These are phyloP conservation scores for Macrophomina tecta DNA, from an alignment of 2,329 filamentous ascomycete genomes.

Conservation along the genomic window DNA sequence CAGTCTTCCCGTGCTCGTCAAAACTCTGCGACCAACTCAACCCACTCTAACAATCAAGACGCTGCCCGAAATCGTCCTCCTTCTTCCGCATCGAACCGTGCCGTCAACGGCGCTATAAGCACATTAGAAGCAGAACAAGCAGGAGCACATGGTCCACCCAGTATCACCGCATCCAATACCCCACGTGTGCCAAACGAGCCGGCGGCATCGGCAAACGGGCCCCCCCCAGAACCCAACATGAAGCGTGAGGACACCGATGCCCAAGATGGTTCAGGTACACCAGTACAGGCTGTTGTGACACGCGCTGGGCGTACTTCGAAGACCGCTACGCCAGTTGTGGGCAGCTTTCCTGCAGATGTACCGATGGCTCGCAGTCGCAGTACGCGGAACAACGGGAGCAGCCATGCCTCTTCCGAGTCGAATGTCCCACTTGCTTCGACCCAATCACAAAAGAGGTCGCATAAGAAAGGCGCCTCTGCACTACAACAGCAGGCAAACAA, in stretches of 20 bases:
- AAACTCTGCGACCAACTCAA: constrained; percentile 61
- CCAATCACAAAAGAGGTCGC: constrained; percentile 43
- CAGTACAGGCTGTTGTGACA: constrained; percentile 34
- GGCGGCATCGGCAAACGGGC: constrained; percentile 10
- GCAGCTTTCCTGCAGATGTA: constrained; percentile 48
- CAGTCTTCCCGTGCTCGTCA: constrained; percentile 75
- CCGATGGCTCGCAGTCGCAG: constrained; percentile 51
- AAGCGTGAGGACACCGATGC: constrained; percentile 58
- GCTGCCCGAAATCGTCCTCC: constrained; percentile 38
- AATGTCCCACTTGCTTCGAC: constrained; percentile 38
- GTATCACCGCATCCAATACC: background rate
- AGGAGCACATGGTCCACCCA: background rate
- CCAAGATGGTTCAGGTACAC: constrained; percentile 48
- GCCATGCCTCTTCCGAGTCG: constrained; percentile 47
- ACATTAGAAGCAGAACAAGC: constrained; percentile 12
- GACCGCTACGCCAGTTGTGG: constrained; percentile 54
- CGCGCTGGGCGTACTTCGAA: constrained; percentile 53
- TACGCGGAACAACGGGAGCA: constrained; percentile 46
- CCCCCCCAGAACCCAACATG: constrained; percentile 35
- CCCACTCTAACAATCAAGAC: constrained; percentile 59
- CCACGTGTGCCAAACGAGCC: constrained; percentile 8
- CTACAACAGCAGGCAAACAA: constrained; percentile 36
- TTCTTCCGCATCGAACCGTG: constrained; percentile 43
- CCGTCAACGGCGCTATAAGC: constrained; percentile 19
- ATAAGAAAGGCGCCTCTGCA: constrained; percentile 41